Conservation (phyloP, 208 protist species). For the Histomonas meleagridis region DNA sequence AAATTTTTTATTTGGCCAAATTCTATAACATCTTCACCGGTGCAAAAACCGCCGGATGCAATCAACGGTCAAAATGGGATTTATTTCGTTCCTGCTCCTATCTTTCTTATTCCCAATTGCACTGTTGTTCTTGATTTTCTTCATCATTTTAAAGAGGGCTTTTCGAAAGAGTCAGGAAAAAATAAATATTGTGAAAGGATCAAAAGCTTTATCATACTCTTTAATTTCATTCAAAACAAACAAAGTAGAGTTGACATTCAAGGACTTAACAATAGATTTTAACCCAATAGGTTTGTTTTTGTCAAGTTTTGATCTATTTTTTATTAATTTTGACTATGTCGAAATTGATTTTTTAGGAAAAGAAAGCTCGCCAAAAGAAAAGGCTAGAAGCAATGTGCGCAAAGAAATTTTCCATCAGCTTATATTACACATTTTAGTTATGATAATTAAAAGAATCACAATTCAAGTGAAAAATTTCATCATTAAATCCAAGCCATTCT, state of each 20-base stretch:
- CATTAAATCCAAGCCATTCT: not conserved
- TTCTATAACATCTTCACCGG: too few relatives aligned
- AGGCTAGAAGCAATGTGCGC: not conserved
- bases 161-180: too few relatives aligned
- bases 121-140: too few relatives aligned
- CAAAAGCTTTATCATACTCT: not conserved
- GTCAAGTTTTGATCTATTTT: not conserved
- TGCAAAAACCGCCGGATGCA: too few relatives aligned
- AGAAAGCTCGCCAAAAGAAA: not conserved
- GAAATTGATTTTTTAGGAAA: not conserved
- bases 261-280: not conserved
- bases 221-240: not conserved
- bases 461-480: too few relatives aligned
- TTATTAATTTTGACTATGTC: not conserved
- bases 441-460: too few relatives aligned
- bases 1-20: too few relatives aligned
- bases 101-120: too few relatives aligned
- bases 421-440: too few relatives aligned
- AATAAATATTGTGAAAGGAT: not conserved
- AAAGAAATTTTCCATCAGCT: not conserved
- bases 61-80: too few relatives aligned
- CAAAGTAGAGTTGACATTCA: not conserved
- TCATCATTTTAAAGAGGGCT: too few relatives aligned
- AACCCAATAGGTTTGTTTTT: not conserved
- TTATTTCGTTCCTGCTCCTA: too few relatives aligned